phyloP scores from a whole-genome alignment of 139 green algal genomes.

The Picochlorum sp. region DNA sequence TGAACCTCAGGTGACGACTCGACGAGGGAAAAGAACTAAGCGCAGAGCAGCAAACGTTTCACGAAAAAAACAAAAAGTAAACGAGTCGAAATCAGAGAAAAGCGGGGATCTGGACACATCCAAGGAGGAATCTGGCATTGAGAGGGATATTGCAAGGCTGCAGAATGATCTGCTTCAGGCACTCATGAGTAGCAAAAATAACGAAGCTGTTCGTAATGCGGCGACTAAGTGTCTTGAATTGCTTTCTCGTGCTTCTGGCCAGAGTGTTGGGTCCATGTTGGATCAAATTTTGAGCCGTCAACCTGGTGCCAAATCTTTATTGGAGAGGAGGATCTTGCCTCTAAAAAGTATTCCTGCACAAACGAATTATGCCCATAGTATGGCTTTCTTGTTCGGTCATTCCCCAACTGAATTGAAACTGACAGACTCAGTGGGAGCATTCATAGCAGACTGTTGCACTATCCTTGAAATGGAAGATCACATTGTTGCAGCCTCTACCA shows the following conservation, averaged over 20 bases:
- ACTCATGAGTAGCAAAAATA: conserved; percentile 27
- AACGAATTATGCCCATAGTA: conserved; percentile 26
- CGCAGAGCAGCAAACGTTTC: too few species aligned
- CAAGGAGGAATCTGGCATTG: background rate
- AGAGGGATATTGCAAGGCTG: conserved; percentile 1
- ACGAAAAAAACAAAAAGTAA: background rate
- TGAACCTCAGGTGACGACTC: background rate
- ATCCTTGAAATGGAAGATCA: conserved; percentile 50
- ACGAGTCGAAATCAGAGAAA: background rate
- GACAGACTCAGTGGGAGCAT: conserved; percentile 7
- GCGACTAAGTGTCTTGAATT: background rate
- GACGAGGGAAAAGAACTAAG: too few species aligned
- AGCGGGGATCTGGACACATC: background rate
- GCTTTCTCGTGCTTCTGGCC: background rate
- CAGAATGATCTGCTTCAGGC: conserved; percentile 13
- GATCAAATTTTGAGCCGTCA: background rate
- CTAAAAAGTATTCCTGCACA: conserved; percentile 29
- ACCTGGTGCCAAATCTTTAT: background rate
- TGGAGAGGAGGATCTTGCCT: conserved; percentile 51
- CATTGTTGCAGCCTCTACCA: conserved; percentile 9
- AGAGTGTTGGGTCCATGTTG: background rate
- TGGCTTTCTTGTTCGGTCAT: conserved; percentile 20
- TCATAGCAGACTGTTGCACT: conserved; percentile 43
- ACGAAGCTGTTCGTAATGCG: conserved; percentile 12
- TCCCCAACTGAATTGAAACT: conserved; percentile 23